A percentile compares a stretch with the other conserved stretches of the same genome.
Conservation (phyloP, 169 alveolate species). For the Eimeria falciformis region DNA sequence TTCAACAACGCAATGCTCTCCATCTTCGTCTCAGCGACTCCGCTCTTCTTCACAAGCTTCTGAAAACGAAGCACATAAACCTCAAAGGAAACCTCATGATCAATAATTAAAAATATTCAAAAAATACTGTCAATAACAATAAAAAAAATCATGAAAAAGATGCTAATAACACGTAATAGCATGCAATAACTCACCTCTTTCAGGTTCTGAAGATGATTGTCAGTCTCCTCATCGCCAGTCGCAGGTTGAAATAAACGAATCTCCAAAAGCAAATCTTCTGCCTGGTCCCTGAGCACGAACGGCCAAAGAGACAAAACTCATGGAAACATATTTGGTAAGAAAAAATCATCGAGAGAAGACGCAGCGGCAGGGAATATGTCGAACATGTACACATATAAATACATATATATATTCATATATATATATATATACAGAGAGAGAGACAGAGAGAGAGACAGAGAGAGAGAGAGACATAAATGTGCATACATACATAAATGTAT, state of each 20-base stretch:
- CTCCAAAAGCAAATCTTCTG: conserved; percentile 84
- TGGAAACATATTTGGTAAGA: neutral
- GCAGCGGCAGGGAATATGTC: too few relatives aligned
- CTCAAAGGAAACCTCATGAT: neutral
- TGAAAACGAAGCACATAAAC: conserved; percentile 1
- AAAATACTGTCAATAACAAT: neutral
- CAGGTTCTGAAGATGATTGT: conserved; percentile 81
- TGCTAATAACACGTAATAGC: too few relatives aligned
- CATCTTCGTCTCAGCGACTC: conserved; percentile 92
- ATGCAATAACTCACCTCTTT: conserved; percentile 82
- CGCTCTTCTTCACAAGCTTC: conserved; percentile 91
- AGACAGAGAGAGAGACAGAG: neutral
- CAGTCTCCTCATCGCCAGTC: conserved; percentile 84
- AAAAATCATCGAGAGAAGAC: neutral
- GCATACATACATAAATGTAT: neutral
- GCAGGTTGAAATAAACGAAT: conserved; percentile 85
- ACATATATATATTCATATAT: neutral
- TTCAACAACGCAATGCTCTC: conserved; percentile 93
- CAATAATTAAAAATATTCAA: neutral
- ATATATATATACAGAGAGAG: neutral
- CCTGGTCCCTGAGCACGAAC: conserved; percentile 25
- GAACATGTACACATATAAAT: neutral
- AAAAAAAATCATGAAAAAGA: neutral
- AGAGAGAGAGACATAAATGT: neutral
- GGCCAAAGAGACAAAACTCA: neutral